A percentile compares a stretch with the other conserved stretches of the same genome.
These are phyloP conservation scores for Wickerhamiella occidentalis DNA, from an alignment of 805 yeast genomes.

Conservation along the genomic window DNA sequence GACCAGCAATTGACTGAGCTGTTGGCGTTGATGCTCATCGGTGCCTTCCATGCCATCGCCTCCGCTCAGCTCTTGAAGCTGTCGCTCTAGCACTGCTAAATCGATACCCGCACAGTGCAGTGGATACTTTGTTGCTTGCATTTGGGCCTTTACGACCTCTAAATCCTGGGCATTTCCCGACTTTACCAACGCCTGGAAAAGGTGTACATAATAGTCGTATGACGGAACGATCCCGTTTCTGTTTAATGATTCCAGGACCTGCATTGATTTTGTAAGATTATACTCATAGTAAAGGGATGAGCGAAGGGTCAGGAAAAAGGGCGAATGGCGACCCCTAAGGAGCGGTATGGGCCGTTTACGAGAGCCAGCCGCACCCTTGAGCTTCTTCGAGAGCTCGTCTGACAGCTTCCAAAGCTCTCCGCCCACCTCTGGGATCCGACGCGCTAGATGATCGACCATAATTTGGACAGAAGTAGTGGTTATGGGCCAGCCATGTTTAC, in stretches of 20 bases:
- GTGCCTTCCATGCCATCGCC: background rate
- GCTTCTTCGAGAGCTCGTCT: background rate
- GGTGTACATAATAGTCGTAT: constrained; percentile 13
- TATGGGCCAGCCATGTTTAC: constrained; percentile 16
- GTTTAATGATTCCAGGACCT: constrained; percentile 9
- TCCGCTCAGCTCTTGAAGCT: background rate
- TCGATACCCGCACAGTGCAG: constrained; percentile 21
- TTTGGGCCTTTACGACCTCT: constrained; percentile 9
- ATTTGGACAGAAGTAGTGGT: constrained; percentile 1
- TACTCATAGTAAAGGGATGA: background rate
- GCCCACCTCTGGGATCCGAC: constrained; percentile 1
- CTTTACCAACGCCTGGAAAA: constrained; percentile 13
- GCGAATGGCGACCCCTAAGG: background rate
- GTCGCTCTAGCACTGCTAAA: constrained; percentile 17
- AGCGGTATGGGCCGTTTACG: background rate
- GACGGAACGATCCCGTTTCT: constrained; percentile 16
- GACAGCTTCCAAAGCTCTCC: background rate
- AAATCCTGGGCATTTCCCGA: constrained; percentile 1
- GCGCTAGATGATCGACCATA: constrained; percentile 7
- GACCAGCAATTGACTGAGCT: constrained; percentile 11
- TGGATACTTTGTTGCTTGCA: constrained; percentile 15
- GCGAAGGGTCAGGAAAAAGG: background rate
- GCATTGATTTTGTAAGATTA: constrained; percentile 2
- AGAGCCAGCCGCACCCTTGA: background rate
- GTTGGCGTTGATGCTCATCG: background rate